A percentile compares a stretch with the other conserved stretches of the same genome.
phyloP scores from a whole-genome alignment of 2,329 filamentous ascomycete genomes.

The Trichocomaceae sp. region DNA sequence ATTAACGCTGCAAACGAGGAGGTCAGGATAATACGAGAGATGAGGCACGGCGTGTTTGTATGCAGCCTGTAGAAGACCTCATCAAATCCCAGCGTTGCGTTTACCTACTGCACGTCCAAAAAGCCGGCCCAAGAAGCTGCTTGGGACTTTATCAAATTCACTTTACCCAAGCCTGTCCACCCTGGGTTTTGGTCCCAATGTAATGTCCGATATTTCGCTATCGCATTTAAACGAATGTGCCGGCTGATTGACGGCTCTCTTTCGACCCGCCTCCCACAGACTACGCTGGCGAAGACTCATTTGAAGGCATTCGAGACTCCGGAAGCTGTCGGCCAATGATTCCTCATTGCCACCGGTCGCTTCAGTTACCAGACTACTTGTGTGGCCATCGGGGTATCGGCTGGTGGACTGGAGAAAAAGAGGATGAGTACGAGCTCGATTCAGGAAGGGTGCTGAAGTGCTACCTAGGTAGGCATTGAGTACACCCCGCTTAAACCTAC shows the following conservation, averaged over 20 bases:
- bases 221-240: slow-evolving; percentile 60
- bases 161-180: slow-evolving; percentile 47
- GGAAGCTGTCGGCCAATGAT: slow-evolving; percentile 34
- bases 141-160: slow-evolving; percentile 49
- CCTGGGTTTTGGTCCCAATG: slow-evolving; percentile 55
- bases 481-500: too few species aligned
- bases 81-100: not conserved
- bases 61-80: too few species aligned
- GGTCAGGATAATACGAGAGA: too few species aligned
- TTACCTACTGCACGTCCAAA: slow-evolving; percentile 2
- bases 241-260: slow-evolving; percentile 52
- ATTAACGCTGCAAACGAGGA: too few species aligned
- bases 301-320: slow-evolving; percentile 32
- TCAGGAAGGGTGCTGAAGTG: not conserved
- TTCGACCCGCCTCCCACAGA: slow-evolving; percentile 47
- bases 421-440: not conserved
- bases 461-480: too few species aligned
- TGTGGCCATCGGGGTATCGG: slow-evolving; percentile 23
- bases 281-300: slow-evolving; percentile 42
- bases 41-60: too few species aligned
- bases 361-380: slow-evolving; percentile 32
- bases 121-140: slow-evolving; percentile 47
- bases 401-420: not conserved
- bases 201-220: slow-evolving; percentile 53
- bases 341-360: slow-evolving; percentile 31